Base-by-base conservation (phyloP, 164 flowering plant species). In the Brasenia schreberi region DNA sequence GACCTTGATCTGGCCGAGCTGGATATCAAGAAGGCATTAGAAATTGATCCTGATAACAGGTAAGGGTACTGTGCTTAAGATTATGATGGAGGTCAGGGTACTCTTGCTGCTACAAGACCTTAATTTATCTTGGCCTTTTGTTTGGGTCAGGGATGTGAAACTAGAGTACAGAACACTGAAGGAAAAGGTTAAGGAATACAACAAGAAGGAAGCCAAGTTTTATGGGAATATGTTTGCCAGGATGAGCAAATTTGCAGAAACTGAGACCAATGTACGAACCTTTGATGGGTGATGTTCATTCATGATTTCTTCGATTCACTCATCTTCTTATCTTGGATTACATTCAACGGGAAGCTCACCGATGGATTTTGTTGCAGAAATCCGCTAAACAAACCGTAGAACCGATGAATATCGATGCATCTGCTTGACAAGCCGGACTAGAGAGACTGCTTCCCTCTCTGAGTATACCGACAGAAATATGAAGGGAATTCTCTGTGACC, bases 21-120 rank as follows among this genome's bases (percentile, higher is more conserved):
- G 12, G 99, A 94, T 70, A 86, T 94, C 61, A 91, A 89, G 81
- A 94, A 91, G 66, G 99, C 97, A 18, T 86, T 91, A 19, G 99
- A 94, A 72, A 80, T 94, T 19, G 97, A 94, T 64, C 97, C 97
- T 12, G 71, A 85, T 66, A 93, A 93, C 76, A 82, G 92, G 98
- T 92, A 66, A 65, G 62, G 62, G 9, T 1, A 7, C 43, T 42
- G 23, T 19, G 23, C 16, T 5, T 23, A 18, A 39, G 10, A 5
- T 18, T 62, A 16, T 12, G 10, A 1, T 33, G 39, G 2, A 1
- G 4, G 39, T 33, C 2, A 33, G 39, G 27, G 39, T 33, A 33
- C 39, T 33, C 39, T 23, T 23, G 27, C 27, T 23, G 27, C 27
- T 23, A 23, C 27, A 23, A 23, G 27, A 23, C 27, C 27, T 23